Conservation (phyloP, 495 filamentous ascomycete genomes). For the Xanthoparmelia taractica region DNA sequence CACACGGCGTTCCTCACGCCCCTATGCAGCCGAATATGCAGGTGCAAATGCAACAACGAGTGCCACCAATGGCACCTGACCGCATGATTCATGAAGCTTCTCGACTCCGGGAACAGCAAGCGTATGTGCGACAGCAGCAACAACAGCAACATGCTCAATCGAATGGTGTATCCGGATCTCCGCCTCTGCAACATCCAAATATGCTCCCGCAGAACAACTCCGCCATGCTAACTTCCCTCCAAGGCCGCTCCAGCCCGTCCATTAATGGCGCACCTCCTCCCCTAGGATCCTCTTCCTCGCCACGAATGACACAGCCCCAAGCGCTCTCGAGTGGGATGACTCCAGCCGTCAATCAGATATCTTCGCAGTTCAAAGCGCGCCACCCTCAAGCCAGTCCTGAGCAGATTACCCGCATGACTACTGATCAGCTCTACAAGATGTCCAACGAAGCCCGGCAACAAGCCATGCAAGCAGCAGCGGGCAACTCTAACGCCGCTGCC, state of each 20-base stretch:
- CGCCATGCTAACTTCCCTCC: conserved; percentile 47
- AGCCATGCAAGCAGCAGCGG: conserved; percentile 63
- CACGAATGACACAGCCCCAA: conserved; percentile 45
- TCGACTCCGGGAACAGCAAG: conserved; percentile 55
- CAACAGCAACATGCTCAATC: conserved; percentile 34
- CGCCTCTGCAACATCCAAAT: conserved; percentile 25
- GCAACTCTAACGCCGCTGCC: conserved; percentile 32
- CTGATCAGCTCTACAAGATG: conserved; percentile 47
- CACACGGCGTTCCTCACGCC: conserved; percentile 55
- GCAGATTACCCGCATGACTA: conserved; percentile 52
- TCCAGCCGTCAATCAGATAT: conserved; percentile 45
- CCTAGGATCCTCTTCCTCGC: conserved; percentile 44
- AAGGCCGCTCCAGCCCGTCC: conserved; percentile 45
- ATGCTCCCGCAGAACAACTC: conserved; percentile 42
- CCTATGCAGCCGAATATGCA: conserved; percentile 52
- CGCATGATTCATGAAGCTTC: conserved; percentile 53
- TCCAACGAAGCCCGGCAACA: conserved; percentile 39
- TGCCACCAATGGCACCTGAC: conserved; percentile 49
- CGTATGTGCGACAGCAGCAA: conserved; percentile 49
- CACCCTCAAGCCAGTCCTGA: conserved; percentile 53
- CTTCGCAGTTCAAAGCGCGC: conserved; percentile 43
- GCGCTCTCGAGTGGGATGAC: conserved; percentile 47
- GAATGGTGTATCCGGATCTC: conserved; percentile 25
- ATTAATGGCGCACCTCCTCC: conserved; percentile 40
- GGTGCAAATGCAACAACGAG: conserved; percentile 47